Percentiles rank a stretch among this genome's conserved stretches.
Evolutionary conservation across 441 rosid species (phyloP).

Genomic region (Rhodomyrtus psidioides): DNA sequence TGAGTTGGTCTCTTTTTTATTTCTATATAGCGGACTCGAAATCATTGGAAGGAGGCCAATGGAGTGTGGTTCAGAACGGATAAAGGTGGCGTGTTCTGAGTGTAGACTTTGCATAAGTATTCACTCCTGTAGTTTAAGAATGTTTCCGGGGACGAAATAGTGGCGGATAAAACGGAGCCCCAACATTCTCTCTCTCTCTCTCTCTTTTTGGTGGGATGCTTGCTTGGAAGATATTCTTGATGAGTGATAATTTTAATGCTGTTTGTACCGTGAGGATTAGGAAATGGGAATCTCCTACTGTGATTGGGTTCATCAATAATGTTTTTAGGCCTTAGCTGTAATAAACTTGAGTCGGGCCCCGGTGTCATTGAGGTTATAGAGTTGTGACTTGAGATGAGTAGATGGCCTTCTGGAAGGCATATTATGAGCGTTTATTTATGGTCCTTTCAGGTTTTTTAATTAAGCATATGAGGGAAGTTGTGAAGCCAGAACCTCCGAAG

Average conservation of each 20-base stretch:
- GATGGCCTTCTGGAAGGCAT: background rate
- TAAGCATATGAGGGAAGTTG: background rate
- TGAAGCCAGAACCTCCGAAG: background rate
- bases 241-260: background rate
- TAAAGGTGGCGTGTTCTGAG: background rate
- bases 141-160: background rate
- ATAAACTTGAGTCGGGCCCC: background rate
- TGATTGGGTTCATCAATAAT: background rate
- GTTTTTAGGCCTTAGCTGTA: background rate
- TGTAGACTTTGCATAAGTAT: background rate
- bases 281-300: background rate
- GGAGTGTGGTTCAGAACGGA: background rate
- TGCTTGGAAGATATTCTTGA: background rate
- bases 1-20: background rate
- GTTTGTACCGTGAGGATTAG: background rate
- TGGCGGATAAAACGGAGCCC: background rate
- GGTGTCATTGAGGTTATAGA: background rate
- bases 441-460: background rate
- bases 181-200: background rate
- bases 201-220: background rate
- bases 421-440: background rate
- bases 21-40: background rate
- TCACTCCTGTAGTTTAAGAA: too few relatives aligned
- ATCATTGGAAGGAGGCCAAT: background rate
- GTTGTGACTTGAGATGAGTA: background rate